Percentiles rank a stretch among this genome's conserved stretches.
Conservation (phyloP, 2,329 filamentous ascomycete species). For the Onygenales sp. region DNA sequence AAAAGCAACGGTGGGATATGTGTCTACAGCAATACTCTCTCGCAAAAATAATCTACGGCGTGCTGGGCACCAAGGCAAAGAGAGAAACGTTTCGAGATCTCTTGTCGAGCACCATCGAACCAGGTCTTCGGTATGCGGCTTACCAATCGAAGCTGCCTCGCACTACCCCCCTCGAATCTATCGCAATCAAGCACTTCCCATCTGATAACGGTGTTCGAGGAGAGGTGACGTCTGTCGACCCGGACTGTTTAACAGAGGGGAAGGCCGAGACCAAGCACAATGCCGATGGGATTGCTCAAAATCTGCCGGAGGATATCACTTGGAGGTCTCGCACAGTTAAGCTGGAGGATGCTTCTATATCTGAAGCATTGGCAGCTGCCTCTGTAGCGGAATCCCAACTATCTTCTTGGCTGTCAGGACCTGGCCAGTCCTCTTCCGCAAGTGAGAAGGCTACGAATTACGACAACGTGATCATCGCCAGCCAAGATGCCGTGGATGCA, state of each 20-base stretch:
- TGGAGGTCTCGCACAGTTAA: constrained; percentile 82
- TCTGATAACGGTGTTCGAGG: constrained; percentile 50
- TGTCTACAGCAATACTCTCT: constrained; percentile 69
- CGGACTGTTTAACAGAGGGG: constrained; percentile 55
- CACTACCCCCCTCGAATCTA: constrained; percentile 68
- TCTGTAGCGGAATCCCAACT: constrained; percentile 45
- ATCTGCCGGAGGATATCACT: constrained; percentile 62
- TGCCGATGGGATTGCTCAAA: constrained; percentile 33
- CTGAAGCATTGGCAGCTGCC: constrained; percentile 68
- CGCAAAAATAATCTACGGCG: constrained; percentile 72
- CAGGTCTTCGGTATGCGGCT: constrained; percentile 86
- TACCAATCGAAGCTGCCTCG: constrained; percentile 85
- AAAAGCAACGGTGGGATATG: constrained; percentile 75
- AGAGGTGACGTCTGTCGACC: constrained; percentile 62
- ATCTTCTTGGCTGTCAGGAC: constrained; percentile 35
- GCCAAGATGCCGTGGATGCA: constrained; percentile 88
- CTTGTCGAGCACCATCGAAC: constrained; percentile 76
- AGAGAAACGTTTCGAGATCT: constrained; percentile 80
- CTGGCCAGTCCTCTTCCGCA: constrained; percentile 31
- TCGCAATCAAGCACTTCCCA: constrained; percentile 72
- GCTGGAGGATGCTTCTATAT: constrained; percentile 88
- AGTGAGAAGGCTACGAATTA: constrained; percentile 74
- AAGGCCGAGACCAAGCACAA: constrained; percentile 39
- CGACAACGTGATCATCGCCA: constrained; percentile 79
- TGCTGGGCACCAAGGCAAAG: constrained; percentile 54